Conservation (phyloP, 2,329 filamentous ascomycete genomes). For the Endocalyx cinctus region DNA sequence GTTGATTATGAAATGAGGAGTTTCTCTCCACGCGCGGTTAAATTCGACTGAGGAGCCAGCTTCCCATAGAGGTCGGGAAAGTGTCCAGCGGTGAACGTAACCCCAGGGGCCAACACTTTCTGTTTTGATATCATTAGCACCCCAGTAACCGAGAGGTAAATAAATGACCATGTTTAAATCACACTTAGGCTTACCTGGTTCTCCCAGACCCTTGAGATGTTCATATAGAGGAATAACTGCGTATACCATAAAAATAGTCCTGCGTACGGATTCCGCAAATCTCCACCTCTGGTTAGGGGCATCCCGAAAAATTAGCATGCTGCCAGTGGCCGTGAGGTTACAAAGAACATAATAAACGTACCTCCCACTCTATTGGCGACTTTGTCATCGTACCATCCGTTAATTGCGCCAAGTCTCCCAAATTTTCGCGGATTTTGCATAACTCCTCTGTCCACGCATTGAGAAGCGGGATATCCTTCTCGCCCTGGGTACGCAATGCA, state of each 20-base stretch:
- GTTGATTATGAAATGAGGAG: constrained; percentile 20
- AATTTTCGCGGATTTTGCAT: constrained; percentile 24
- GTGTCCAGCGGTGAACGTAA: constrained; percentile 27
- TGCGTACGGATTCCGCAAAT: constrained; percentile 28
- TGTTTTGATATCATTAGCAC: constrained; percentile 10
- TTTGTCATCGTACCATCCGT: constrained; percentile 6
- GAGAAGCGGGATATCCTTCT: constrained; percentile 13
- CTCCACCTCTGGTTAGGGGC: constrained; percentile 28
- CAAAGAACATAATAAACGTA: constrained; percentile 10
- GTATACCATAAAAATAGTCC: constrained; percentile 28
- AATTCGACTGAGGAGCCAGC: constrained; percentile 24
- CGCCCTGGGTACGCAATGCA: constrained; percentile 14
- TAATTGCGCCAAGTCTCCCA: constrained; percentile 11
- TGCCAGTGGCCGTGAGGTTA: no score
- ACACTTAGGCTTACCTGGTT: no score
- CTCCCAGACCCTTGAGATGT: no score
- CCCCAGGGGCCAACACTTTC: constrained; percentile 17
- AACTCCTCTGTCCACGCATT: constrained; percentile 18
- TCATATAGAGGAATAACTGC: constrained; percentile 22
- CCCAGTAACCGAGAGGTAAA: no score
- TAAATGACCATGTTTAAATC: no score
- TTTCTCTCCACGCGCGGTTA: constrained; percentile 22
- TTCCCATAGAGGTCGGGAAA: constrained; percentile 27
- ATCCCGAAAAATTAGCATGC: no score
- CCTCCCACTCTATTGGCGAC: constrained; percentile 22